Evolutionary conservation across 2,329 filamentous ascomycete genomes (phyloP).

Genomic region (Alternaria gansuensis): DNA sequence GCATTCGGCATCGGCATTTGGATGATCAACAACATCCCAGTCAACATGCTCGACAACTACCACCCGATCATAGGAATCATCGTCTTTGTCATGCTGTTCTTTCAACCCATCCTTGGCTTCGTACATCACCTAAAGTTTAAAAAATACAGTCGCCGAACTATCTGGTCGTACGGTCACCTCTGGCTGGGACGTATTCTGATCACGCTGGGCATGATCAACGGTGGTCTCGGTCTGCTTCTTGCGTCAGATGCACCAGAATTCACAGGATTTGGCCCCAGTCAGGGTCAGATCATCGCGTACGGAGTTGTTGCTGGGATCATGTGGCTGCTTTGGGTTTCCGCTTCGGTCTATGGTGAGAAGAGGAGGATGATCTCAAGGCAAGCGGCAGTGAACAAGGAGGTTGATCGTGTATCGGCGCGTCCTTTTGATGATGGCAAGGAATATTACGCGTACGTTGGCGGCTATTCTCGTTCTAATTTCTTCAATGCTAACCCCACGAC

Average conservation of each 20-base stretch:
- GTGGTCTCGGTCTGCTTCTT: slow-evolving; percentile 60
- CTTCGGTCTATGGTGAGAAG: slow-evolving; percentile 43
- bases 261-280: slow-evolving; percentile 37
- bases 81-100: slow-evolving; percentile 60
- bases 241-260: slow-evolving; percentile 39
- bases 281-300: slow-evolving; percentile 46
- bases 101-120: slow-evolving; percentile 63
- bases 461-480: no score
- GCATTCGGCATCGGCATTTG: slow-evolving; percentile 63
- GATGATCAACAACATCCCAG: slow-evolving; percentile 53
- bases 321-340: slow-evolving; percentile 46
- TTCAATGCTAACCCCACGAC: background rate
- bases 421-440: slow-evolving; percentile 26
- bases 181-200: slow-evolving; percentile 64
- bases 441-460: slow-evolving; percentile 24
- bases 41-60: slow-evolving; percentile 47
- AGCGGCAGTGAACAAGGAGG: slow-evolving; percentile 21
- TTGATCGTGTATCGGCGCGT: slow-evolving; percentile 11
- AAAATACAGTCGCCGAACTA: slow-evolving; percentile 56
- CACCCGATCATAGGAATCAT: slow-evolving; percentile 65
- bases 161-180: slow-evolving; percentile 61
- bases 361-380: slow-evolving; percentile 19
- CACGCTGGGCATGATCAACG: slow-evolving; percentile 64
- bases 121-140: slow-evolving; percentile 63
- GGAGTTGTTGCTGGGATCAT: slow-evolving; percentile 47